Evolutionary conservation across 164 flowering plant genomes (phyloP).

Genomic region (Liriodendron chinense): DNA sequence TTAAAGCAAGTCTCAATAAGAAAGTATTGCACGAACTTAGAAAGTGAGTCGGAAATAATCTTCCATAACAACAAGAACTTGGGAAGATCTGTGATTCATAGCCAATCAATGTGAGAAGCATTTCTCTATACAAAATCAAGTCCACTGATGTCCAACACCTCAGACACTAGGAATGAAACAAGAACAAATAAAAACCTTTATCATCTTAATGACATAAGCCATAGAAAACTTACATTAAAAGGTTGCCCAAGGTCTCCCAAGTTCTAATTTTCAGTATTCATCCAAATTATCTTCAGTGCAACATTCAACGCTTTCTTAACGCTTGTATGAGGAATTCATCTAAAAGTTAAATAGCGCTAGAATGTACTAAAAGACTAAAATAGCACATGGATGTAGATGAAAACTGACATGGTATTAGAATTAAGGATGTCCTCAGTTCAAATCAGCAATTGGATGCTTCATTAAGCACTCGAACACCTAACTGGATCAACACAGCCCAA

Average conservation of each 20-base stretch:
- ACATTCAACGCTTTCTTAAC: no score
- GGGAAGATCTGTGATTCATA: background rate
- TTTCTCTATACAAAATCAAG: background rate
- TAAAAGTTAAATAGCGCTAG: background rate
- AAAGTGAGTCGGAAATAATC: background rate
- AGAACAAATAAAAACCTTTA: background rate
- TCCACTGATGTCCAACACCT: background rate
- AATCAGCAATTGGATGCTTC: no score
- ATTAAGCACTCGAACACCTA: no score
- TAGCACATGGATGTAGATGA: no score
- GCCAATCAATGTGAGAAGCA: background rate
- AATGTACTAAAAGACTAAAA: background rate
- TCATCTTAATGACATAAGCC: background rate
- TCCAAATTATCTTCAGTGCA: no score
- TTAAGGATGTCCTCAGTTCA: no score
- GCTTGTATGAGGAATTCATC: background rate
- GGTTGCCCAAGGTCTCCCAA: background rate
- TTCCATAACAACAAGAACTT: background rate
- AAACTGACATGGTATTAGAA: no score
- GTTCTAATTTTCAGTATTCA: background rate
- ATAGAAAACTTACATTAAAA: background rate
- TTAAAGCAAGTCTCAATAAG: background rate
- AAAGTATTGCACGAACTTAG: background rate
- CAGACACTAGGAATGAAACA: background rate
- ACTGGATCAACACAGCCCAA: no score